These are phyloP conservation scores for Penicillium paradoxum DNA, from an alignment of 495 filamentous ascomycete genomes.

Conservation along the genomic window DNA sequence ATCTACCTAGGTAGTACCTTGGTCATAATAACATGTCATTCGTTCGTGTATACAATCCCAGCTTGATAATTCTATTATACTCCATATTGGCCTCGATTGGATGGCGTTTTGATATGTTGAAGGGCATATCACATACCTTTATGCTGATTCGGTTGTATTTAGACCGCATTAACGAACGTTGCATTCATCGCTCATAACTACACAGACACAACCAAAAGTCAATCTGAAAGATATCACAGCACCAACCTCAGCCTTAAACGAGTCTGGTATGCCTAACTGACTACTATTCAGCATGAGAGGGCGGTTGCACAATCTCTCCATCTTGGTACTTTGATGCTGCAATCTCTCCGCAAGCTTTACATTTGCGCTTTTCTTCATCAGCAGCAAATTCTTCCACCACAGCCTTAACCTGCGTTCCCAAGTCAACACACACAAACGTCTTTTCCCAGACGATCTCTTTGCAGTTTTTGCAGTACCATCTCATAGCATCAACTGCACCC, in stretches of 20 bases:
- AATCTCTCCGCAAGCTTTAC: constrained; percentile 70
- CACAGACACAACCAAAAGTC: neutral
- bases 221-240: neutral
- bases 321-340: constrained; percentile 48
- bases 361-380: constrained; percentile 67
- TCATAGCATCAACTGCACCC: constrained; percentile 67
- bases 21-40: neutral
- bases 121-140: neutral
- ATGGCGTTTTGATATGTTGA: neutral
- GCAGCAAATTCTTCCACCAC: constrained; percentile 80
- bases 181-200: constrained; percentile 10
- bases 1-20: too few relatives aligned
- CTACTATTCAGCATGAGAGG: constrained; percentile 31
- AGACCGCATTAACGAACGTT: neutral
- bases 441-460: constrained; percentile 75
- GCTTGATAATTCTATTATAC: neutral
- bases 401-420: constrained; percentile 95
- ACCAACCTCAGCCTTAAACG: neutral
- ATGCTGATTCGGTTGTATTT: neutral
- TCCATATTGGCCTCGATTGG: neutral
- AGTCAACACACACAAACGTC: constrained; percentile 79
- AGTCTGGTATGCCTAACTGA: neutral
- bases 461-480: constrained; percentile 76
- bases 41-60: neutral
- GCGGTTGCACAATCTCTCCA: constrained; percentile 42